Percentiles rank a stretch among this genome's conserved stretches.
These are phyloP conservation scores for Globisporangium spiculum DNA, from an alignment of 352 stramenopile species.

Conservation along the genomic window DNA sequence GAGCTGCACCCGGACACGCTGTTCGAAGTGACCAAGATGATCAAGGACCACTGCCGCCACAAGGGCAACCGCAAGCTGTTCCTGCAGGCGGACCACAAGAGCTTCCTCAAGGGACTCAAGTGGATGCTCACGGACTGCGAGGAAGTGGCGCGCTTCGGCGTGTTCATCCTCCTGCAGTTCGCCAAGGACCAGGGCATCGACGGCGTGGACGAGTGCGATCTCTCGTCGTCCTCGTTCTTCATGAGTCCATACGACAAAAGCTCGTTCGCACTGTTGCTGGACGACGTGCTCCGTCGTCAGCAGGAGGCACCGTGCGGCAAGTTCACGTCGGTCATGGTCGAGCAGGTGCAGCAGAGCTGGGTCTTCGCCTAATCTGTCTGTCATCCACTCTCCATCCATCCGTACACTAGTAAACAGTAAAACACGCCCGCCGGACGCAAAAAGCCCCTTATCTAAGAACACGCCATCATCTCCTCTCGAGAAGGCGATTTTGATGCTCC, in stretches of 20 bases:
- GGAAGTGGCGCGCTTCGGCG: slow-evolving; percentile 51
- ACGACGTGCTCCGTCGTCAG: slow-evolving; percentile 27
- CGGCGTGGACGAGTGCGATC: slow-evolving; percentile 14
- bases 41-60: slow-evolving; percentile 76
- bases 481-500: slow-evolving; percentile 5
- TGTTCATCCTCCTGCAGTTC: slow-evolving; percentile 67
- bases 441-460: neutral
- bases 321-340: slow-evolving; percentile 55
- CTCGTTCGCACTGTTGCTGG: slow-evolving; percentile 47
- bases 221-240: slow-evolving; percentile 36
- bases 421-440: neutral
- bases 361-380: slow-evolving; percentile 29
- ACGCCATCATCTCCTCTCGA: neutral
- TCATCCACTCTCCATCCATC: neutral
- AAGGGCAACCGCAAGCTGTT: slow-evolving; percentile 68
- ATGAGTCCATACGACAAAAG: slow-evolving; percentile 59
- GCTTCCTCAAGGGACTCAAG: slow-evolving; percentile 49
- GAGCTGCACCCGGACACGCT: slow-evolving; percentile 55
- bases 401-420: slow-evolving; percentile 3
- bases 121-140: slow-evolving; percentile 68
- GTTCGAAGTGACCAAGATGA: slow-evolving; percentile 54
- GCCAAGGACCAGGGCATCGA: slow-evolving; percentile 35
- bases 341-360: slow-evolving; percentile 54
- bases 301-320: slow-evolving; percentile 28
- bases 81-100: slow-evolving; percentile 33